Evolutionary conservation across 805 yeast species (phyloP).

Genomic region (Cephaloascus albidus): DNA sequence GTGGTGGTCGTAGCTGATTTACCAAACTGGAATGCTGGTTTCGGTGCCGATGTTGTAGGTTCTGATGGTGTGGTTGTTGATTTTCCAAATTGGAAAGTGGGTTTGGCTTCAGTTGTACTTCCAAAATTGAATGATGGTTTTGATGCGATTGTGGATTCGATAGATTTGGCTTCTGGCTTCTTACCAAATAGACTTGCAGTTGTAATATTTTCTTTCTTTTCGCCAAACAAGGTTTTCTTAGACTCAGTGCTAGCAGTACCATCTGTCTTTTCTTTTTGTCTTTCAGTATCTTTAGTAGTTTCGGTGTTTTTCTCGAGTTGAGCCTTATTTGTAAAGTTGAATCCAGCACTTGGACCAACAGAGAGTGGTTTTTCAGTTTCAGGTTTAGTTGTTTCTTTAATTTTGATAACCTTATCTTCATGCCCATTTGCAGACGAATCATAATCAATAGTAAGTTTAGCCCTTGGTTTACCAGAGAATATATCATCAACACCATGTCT

Average conservation of each 20-base stretch:
- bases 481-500: constrained; percentile 1
- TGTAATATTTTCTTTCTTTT: no score
- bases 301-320: no score
- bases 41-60: neutral
- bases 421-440: neutral
- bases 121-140: neutral
- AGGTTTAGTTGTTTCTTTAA: neutral
- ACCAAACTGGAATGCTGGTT: neutral
- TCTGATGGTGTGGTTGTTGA: no score
- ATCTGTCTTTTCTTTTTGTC: neutral
- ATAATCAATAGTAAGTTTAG: neutral
- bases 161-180: neutral
- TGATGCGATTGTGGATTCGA: neutral
- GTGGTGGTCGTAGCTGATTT: neutral
- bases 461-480: neutral
- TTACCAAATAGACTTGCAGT: no score
- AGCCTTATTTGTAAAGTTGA: neutral
- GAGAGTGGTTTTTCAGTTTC: neutral
- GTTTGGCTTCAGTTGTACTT: neutral
- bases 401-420: neutral
- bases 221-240: no score
- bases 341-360: constrained; percentile 1
- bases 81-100: neutral
- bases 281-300: no score
- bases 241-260: neutral